Conservation (phyloP, 805 yeast genomes). For the Saturnispora kantuleensis region DNA sequence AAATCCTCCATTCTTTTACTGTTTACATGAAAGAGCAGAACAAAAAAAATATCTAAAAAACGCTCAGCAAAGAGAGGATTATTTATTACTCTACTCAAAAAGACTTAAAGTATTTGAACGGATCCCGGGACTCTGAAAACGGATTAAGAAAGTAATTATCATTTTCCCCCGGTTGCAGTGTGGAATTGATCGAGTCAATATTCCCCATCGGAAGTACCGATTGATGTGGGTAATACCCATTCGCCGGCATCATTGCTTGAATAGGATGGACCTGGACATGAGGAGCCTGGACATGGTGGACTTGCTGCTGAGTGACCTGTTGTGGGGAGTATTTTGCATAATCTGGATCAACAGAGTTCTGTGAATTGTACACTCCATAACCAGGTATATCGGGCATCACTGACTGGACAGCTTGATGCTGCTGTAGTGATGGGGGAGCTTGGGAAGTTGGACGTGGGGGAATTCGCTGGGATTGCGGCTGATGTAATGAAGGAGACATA, state of each 20-base stretch:
- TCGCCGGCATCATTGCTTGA: too few relatives aligned
- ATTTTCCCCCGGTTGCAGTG: neutral
- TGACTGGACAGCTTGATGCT: neutral
- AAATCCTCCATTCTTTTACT: neutral
- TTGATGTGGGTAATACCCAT: too few relatives aligned
- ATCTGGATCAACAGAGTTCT: too few relatives aligned
- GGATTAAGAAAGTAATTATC: neutral
- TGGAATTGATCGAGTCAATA: too few relatives aligned
- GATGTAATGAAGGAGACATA: neutral
- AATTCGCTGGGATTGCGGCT: neutral
- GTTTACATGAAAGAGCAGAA: neutral
- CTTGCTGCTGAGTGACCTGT: too few relatives aligned
- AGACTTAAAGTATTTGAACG: constrained; percentile 2
- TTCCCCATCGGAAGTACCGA: too few relatives aligned
- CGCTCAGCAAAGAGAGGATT: neutral
- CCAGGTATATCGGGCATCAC: too few relatives aligned
- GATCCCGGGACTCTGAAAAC: constrained; percentile 1
- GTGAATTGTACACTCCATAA: too few relatives aligned
- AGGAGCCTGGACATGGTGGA: too few relatives aligned
- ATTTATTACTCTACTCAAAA: neutral
- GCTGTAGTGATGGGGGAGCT: neutral
- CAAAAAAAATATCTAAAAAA: neutral
- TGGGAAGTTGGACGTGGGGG: neutral
- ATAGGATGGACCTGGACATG: too few relatives aligned
- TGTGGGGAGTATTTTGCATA: too few relatives aligned